phyloP scores from a whole-genome alignment of 1,284 basidiomycete genomes.

The Fistulina hepatica region DNA sequence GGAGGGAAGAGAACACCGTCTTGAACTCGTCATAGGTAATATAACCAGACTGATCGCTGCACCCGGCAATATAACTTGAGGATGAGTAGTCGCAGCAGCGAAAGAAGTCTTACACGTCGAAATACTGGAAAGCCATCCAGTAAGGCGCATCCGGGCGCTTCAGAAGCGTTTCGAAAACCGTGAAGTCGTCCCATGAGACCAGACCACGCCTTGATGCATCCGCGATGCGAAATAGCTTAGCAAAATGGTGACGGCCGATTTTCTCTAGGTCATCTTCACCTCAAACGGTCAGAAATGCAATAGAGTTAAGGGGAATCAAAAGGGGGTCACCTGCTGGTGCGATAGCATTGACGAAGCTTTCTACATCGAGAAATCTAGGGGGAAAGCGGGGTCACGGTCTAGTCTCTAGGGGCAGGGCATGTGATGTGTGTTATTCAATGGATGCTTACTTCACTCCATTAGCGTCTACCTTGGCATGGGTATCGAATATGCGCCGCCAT shows the following conservation, averaged over 20 bases:
- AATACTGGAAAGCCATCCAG: conserved; percentile 93
- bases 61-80: conserved; percentile 2
- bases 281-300: no score
- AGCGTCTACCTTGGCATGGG: conserved; percentile 55
- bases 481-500: conserved; percentile 80
- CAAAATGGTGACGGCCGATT: conserved; percentile 79
- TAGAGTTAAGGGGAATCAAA: no score
- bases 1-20: conserved; percentile 73
- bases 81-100: neutral
- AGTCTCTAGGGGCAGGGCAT: conserved; percentile 5
- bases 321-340: conserved; percentile 67
- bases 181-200: conserved; percentile 91
- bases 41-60: conserved; percentile 75
- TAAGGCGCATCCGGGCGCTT: conserved; percentile 91
- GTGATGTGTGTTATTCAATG: no score
- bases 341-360: conserved; percentile 88
- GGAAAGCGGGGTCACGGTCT: conserved; percentile 5
- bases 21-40: conserved; percentile 94
- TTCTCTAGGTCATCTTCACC: no score
- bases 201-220: conserved; percentile 69
- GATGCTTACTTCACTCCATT: conserved; percentile 71
- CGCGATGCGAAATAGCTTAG: conserved; percentile 83
- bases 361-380: conserved; percentile 67
- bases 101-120: conserved; percentile 68
- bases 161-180: conserved; percentile 82